A percentile compares a stretch with the other conserved stretches of the same genome.
Conservation (phyloP, 169 alveolate species). For the Plasmodium falciparum region DNA sequence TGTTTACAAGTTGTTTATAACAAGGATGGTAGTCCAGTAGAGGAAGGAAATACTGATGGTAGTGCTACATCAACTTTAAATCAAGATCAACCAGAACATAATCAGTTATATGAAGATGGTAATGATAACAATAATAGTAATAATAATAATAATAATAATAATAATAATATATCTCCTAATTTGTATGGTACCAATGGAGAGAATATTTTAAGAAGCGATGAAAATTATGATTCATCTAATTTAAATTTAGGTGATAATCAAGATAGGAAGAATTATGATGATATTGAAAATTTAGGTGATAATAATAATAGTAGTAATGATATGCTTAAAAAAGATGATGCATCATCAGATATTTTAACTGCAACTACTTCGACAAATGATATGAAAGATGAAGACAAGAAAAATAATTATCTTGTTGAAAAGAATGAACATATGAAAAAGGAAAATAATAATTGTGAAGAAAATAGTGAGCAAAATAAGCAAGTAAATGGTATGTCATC, state of each 20-base stretch:
- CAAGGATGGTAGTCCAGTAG: conserved; percentile 77
- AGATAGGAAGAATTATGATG: conserved; percentile 49
- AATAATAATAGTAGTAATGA: conserved; percentile 10
- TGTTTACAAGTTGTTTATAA: conserved; percentile 81
- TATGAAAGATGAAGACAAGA: conserved; percentile 18
- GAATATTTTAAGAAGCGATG: neutral
- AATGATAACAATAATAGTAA: conserved; percentile 20
- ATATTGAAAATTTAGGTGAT: conserved; percentile 31
- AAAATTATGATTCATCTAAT: neutral
- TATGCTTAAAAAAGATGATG: conserved; percentile 36
- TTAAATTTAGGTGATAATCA: neutral
- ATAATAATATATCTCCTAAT: conserved; percentile 13
- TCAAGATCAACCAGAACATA: too few species aligned
- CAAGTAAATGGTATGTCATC: neutral
- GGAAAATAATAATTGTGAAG: conserved; percentile 20
- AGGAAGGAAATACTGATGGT: conserved; percentile 38
- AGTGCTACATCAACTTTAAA: neutral
- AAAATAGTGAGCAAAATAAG: conserved; percentile 13
- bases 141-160: conserved; percentile 30
- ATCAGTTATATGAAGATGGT: neutral
- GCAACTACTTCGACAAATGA: conserved; percentile 20
- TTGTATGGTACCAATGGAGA: too few species aligned
- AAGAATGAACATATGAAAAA: neutral
- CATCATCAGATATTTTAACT: conserved; percentile 11
- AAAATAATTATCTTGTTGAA: conserved; percentile 32